A percentile compares a stretch with the other conserved stretches of the same genome.
Evolutionary conservation across 148 eudicot genomes (phyloP).

Genomic region (Camellia japonica): DNA sequence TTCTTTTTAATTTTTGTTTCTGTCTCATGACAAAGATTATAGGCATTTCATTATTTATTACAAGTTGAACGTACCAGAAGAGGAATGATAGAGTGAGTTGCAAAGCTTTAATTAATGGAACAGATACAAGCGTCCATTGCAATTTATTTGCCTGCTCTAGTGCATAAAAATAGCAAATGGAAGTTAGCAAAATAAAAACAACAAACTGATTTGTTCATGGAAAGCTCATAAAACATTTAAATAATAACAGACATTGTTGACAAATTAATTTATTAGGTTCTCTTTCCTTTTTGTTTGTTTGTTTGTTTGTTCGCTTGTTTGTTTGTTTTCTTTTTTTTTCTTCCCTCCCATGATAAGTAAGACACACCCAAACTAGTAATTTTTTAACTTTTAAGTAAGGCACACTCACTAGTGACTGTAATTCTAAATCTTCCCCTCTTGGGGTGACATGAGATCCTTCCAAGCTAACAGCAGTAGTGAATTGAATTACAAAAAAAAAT

Average conservation of each 20-base stretch:
- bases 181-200: constrained; percentile 5
- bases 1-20: not conserved
- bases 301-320: not conserved
- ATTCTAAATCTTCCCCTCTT: not conserved
- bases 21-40: not conserved
- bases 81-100: constrained; percentile 78
- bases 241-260: not conserved
- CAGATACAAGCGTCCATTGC: constrained; percentile 89
- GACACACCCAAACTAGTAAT: not conserved
- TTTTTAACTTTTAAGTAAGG: not conserved
- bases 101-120: constrained; percentile 78
- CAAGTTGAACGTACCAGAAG: constrained; percentile 64
- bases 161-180: constrained; percentile 18
- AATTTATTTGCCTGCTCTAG: constrained; percentile 75
- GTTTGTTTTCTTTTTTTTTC: not conserved
- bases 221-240: not conserved
- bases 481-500: not conserved
- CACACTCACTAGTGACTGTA: not conserved
- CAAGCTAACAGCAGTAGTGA: not conserved
- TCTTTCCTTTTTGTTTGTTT: not conserved
- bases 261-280: not conserved
- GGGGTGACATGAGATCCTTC: not conserved
- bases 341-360: not conserved
- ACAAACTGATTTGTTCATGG: not conserved
- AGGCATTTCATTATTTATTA: not conserved